phyloP scores from a whole-genome alignment of 2,329 filamentous ascomycete genomes.

The Phyllosticta citriasiana region DNA sequence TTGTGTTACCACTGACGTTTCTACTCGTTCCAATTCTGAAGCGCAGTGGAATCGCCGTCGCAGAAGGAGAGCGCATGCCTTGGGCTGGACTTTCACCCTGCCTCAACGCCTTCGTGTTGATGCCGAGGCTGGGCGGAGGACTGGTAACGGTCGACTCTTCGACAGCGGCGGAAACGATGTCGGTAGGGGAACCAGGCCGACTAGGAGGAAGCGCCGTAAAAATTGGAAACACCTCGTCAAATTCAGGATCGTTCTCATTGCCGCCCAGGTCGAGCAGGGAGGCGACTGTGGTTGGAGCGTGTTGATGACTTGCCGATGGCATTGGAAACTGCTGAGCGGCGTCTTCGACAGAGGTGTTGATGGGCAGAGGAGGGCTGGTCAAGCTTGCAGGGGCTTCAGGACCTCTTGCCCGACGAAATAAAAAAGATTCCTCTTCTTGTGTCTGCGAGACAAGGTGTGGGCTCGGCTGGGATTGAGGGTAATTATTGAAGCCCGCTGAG shows the following conservation, averaged over 20 bases:
- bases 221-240: conserved; percentile 1
- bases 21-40: neutral
- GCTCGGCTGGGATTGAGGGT: neutral
- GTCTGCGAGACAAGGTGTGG: too few relatives aligned
- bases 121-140: neutral
- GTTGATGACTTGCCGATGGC: neutral
- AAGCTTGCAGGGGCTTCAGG: conserved; percentile 22
- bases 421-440: conserved; percentile 44
- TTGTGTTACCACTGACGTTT: neutral
- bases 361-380: conserved; percentile 39
- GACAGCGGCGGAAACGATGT: neutral
- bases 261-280: neutral
- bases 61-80: neutral
- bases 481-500: neutral
- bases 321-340: neutral
- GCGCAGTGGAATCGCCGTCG: conserved; percentile 2
- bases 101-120: neutral
- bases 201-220: conserved; percentile 4
- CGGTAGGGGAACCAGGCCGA: conserved; percentile 28
- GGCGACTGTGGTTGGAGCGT: neutral
- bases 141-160: neutral
- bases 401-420: conserved; percentile 46
- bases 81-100: neutral
- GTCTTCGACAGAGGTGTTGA: conserved; percentile 4
- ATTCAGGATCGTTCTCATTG: neutral